Conservation (phyloP, 2,329 filamentous ascomycete genomes). For the Leptographium procerum region DNA sequence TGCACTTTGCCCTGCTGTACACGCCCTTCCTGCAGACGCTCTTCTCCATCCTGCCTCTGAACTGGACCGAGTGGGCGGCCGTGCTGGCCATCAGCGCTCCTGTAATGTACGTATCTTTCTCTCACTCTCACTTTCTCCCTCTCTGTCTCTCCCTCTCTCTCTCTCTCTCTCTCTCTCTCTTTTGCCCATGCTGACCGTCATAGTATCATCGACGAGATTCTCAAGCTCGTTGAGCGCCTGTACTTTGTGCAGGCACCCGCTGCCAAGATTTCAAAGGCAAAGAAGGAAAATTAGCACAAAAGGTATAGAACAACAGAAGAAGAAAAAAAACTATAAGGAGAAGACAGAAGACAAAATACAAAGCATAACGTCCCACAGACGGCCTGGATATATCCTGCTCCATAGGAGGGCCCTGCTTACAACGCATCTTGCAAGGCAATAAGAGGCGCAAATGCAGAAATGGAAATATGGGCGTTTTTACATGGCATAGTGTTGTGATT, state of each 20-base stretch:
- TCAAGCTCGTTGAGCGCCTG: conserved; percentile 66
- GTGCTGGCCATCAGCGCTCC: conserved; percentile 80
- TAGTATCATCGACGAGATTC: conserved; percentile 69
- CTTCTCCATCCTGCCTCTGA: conserved; percentile 83
- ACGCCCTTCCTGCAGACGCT: conserved; percentile 76
- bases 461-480: not conserved
- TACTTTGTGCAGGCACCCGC: conserved; percentile 47
- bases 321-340: not conserved
- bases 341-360: not conserved
- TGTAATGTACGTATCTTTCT: conserved; percentile 61
- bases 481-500: not conserved
- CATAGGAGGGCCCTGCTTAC: not conserved
- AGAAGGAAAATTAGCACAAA: conserved; percentile 40
- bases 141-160: not conserved
- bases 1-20: conserved; percentile 92
- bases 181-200: not conserved
- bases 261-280: conserved; percentile 27
- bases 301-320: not conserved
- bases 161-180: not conserved
- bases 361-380: not conserved
- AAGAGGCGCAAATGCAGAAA: not conserved
- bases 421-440: not conserved
- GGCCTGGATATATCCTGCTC: not conserved
- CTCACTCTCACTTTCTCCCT: not conserved
- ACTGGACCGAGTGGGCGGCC: conserved; percentile 82